Evolutionary conservation across 805 yeast genomes (phyloP), one percentile per base, ranked within the genome.

Genomic region (Ogataea zsoltii): DNA sequence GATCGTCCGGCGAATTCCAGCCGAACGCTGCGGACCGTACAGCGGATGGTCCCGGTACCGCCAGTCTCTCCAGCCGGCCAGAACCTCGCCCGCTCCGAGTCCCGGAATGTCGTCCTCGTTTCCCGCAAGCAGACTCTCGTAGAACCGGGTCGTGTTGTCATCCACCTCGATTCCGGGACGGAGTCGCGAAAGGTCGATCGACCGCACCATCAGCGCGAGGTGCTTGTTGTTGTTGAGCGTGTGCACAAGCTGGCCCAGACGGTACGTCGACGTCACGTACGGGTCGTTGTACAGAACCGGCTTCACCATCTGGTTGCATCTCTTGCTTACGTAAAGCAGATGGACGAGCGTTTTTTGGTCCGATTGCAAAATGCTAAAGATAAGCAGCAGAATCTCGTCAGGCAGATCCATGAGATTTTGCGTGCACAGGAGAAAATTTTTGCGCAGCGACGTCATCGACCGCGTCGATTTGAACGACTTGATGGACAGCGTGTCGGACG

Each of bases 61-160:
- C 96, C 96, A 89, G 62, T 89, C 96, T 60, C 96, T 75, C 97
- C 97, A 89, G 9, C 92, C 85, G 0, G 96, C 96, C 41, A 77
- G 65, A 2, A 82, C 76, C 33, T 52, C 49, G 15, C 51, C 46
- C 11, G 56, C 51, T 17, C 49, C 50, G 2, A 41, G 13, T 4
- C 33, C 35, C 11, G 44, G 23, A 12, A 34, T 26, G 7, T 30
- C 18, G n/a, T 48, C 41, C 25, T 41, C 44, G 9, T 51, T 48
- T 2, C 52, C 60, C 26, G 46, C 48, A 2, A 49, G 35, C 17
- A 58, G 28, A 12, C 45, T 49, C 35, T 55, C 56, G 19, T 51
- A 45, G 19, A 56, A 49, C 26, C 51, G 46, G 1, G 40, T 47
- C 6, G 48, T 45, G 14, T 50, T 44, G 4, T 41, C 52, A 5